Evolutionary conservation across 192 early-diverging fungal genomes (phyloP), one percentile per base, ranked within the genome.

Genomic region (Coemansia sp.): DNA sequence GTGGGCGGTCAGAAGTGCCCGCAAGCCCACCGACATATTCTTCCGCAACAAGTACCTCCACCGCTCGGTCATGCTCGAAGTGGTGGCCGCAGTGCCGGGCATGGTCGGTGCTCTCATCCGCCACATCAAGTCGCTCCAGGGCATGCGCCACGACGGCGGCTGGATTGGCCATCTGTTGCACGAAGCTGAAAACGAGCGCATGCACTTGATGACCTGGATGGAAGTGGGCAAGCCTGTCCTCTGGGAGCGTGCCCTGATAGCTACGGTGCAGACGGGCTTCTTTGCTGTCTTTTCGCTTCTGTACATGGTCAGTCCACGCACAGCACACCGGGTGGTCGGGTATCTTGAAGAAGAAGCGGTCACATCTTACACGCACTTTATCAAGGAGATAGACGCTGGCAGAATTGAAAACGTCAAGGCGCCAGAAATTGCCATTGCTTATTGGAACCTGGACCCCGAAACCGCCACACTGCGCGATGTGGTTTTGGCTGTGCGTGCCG

Each of bases 301-400:
- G n/a, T 97, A 97, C 64, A 58, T 94, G 53, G 15, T 88, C 34
- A 86, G 81, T 9, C 91, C 92, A 15, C 77, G 73, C 22, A 87
- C 83, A 3, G 88, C 87, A 13, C 94, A 97, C 72, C 83, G 91
- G 36, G 85, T 97, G 19, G 83, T 85, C 10, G 94, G 94, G 0
- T 97, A 97, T 50, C 78, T 97, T 24, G 94, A 97, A 69, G 95
- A 97, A 75, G 85, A 88, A 57, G 95, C 95, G 0, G 87, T 94
- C 9, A 79, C 91, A 19, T 90, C 91, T 3, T 97, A 97, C 70
- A 92, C 89, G 7, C 83, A 87, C 57, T 87, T 90, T 67, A 60
- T 97, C 32, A 79, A 83, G 20, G 87, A 90, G 57, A 94, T 97
- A 35, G 91, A 94, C 25, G 67, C 60, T 33, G 91, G 91, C 1